A percentile compares a stretch with the other conserved stretches of the same genome.
phyloP scores from a whole-genome alignment of 2,329 filamentous ascomycete species.

The Colletotrichum spaethianum region DNA sequence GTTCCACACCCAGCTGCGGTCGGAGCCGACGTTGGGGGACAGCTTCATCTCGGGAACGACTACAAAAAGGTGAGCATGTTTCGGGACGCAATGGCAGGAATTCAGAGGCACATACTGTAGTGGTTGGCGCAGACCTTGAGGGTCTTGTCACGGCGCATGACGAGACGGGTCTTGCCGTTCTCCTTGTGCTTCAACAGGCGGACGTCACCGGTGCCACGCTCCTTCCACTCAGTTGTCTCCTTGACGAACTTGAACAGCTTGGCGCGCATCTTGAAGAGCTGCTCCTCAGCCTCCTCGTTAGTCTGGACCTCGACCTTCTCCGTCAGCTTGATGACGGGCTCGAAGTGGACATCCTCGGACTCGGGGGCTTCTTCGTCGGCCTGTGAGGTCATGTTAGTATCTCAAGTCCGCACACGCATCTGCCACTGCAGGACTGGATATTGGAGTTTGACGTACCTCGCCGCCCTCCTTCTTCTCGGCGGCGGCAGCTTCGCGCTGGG shows the following conservation, averaged over 20 bases:
- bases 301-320: constrained; percentile 98
- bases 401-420: background rate
- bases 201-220: constrained; percentile 97
- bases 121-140: constrained; percentile 99
- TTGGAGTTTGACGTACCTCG: constrained; percentile 63
- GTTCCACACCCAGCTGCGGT: constrained; percentile 99
- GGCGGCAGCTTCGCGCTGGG: constrained; percentile 75
- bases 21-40: constrained; percentile 96
- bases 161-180: constrained; percentile 96
- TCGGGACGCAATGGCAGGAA: no score
- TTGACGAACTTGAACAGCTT: constrained; percentile 99
- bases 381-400: constrained; percentile 38
- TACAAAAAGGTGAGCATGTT: constrained; percentile 53
- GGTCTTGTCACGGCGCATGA: constrained; percentile 99
- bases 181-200: constrained; percentile 98
- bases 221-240: constrained; percentile 96
- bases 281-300: constrained; percentile 98
- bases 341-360: constrained; percentile 95
- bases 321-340: constrained; percentile 95
- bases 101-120: constrained; percentile 80
- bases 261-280: constrained; percentile 99
- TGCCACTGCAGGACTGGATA: background rate
- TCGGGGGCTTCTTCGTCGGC: constrained; percentile 86
- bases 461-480: constrained; percentile 66
- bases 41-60: constrained; percentile 99